Conservation (phyloP, 2,329 filamentous ascomycete genomes). For the Blastomyces emzantsi region DNA sequence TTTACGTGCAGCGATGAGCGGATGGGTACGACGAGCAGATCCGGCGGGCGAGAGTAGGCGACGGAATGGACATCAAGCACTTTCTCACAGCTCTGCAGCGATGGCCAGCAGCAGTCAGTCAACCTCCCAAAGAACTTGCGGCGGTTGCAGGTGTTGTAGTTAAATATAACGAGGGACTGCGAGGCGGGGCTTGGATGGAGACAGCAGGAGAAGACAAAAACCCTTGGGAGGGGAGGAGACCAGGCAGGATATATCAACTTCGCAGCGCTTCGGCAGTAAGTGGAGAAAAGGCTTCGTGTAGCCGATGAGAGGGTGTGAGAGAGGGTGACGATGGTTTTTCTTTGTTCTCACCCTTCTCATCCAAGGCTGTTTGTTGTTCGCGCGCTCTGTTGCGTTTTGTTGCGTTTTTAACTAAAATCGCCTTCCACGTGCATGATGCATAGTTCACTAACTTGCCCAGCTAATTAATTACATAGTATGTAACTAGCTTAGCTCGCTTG, state of each 20-base stretch:
- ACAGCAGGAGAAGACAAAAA: background rate
- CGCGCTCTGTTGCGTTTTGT: background rate
- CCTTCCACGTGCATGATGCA: background rate
- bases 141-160: background rate
- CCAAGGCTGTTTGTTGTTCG: background rate
- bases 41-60: background rate
- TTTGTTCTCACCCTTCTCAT: background rate
- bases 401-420: background rate
- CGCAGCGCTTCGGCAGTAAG: background rate
- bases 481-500: background rate
- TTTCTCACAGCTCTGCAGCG: background rate
- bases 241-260: background rate
- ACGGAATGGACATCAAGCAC: background rate
- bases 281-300: background rate
- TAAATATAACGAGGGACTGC: background rate
- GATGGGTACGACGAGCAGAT: background rate
- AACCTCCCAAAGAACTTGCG: background rate
- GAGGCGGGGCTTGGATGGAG: background rate
- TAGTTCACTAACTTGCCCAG: background rate
- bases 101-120: background rate
- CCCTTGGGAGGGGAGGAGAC: background rate
- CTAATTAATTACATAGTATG: background rate
- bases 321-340: background rate
- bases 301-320: background rate
- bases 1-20: no score